Evolutionary conservation across 2,329 filamentous ascomycete genomes (phyloP), one percentile per base, ranked within the genome.

Genomic region (Ceratocystis diversiconidia): DNA sequence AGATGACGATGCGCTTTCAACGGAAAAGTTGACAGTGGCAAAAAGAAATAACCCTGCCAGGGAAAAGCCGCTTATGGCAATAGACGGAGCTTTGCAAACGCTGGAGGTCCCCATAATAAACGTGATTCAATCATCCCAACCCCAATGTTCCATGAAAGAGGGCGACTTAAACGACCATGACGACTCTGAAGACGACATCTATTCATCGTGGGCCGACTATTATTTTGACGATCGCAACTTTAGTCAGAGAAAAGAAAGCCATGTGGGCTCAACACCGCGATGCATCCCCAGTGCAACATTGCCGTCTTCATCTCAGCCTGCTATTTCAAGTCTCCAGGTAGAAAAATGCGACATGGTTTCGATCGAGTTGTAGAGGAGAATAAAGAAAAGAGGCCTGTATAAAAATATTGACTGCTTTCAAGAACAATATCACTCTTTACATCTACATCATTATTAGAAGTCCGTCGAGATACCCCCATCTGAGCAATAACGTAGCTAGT

Each of bases 401-500:
- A 36, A 22, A 50, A 50, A 25, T 19, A 52, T 52, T 52, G 48
- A 7, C 7, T 52, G 48, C 12, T 52, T 52, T 6, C 22, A 46
- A 36, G 32, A 36, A 36, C 32, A 36, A 36, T 36, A 36, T 12
- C 8, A 36, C 8, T 36, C 8, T 59, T 32, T 59, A 30, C 52
- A 59, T 25, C 19, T 46, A 59, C 41, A 64, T 25, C 30, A 50
- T 59, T 10, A 41, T 36, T 19, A 60, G 32, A n/a, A 65, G 30
- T 57, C 55, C 32, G 36, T 64, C 63, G 32, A 64, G 43, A 22
- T 64, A 64, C 36, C 63, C 63, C 63, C 63, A 64, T 25, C 83
- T 85, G 66, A 83, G 68, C 25, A 96, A 77, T 78, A 95, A 83
- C 25, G 89, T 83, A 2, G 85, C 77, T 22, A 96, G 76, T 30